Evolutionary conservation across 805 yeast species (phyloP), one percentile per base, ranked within the genome.

Genomic region (Kuraishia capsulata): DNA sequence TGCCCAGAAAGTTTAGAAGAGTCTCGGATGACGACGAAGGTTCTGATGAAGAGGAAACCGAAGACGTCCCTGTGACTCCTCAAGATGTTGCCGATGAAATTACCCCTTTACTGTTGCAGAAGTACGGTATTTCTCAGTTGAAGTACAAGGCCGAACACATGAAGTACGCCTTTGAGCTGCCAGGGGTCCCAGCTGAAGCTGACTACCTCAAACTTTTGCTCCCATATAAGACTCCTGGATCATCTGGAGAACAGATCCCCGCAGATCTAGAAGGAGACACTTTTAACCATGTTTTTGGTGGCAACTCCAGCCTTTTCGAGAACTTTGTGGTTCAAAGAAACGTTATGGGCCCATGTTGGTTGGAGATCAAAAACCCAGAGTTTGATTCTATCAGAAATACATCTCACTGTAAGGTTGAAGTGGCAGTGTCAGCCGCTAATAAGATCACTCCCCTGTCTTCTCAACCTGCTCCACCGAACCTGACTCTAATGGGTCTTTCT

Each of bases 321-420:
- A 70, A 85, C 10, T 87, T 92, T 58, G 92, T 87, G 9, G 50
- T 89, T 20, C 86, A 81, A 56, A 70, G 84, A 48, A 79, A 81
- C 48, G 70, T 92, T 33, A 89, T 87, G 96, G 98, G 98, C 8
- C 98, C 98, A 3, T 88, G 97, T 56, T 92, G 98, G 98, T 64
- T 92, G 38, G 82, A 82, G 36, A 67, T 92, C 38, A 65, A 69
- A 32, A 69, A 73, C 37, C 81, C 80, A 36, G 78, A 80, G 44
- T 81, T 83, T 48, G 54, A 57, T 19, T 56, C 74, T 0, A 57
- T 80, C 30, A 71, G 68, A 38, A 81, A 78, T 50, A 69, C 83
- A 2, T 79, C 95, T 0, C 90, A 89, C 61, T 85, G 95, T 59
- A 73, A 74, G 40, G 69, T 84, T n/a, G 95, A 87, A 50, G 75